Percentiles rank a stretch among this genome's conserved stretches.
These are phyloP conservation scores for Phytophthora brassicae DNA, from an alignment of 352 stramenopile species.

Conservation along the genomic window DNA sequence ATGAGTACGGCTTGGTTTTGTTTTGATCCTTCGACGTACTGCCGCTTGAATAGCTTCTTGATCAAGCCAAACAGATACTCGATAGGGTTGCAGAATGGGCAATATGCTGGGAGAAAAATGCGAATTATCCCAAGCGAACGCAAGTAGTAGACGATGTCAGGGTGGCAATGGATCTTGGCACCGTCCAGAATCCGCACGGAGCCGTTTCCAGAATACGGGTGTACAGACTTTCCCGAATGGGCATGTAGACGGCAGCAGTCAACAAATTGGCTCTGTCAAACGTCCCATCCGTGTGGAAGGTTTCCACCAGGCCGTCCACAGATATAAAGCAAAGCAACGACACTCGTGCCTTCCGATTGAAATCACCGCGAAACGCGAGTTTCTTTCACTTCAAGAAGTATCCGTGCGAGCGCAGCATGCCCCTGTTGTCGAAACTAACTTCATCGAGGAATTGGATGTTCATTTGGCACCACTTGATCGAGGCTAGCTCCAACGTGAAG, in stretches of 20 bases:
- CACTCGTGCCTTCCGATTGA: conserved; percentile 5
- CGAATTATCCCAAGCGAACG: too few species aligned
- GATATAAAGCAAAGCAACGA: not conserved
- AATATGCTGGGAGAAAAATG: too few species aligned
- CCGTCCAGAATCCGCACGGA: not conserved
- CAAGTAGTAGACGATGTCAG: too few species aligned
- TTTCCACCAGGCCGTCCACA: not conserved
- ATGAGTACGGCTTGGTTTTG: too few species aligned
- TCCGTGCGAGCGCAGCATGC: conserved; percentile 4
- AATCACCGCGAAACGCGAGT: conserved; percentile 11
- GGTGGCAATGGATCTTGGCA: too few species aligned
- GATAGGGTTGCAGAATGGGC: not conserved
- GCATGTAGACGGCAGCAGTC: not conserved
- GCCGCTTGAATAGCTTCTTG: not conserved
- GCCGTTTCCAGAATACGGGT: not conserved
- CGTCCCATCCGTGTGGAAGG: not conserved
- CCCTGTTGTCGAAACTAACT: conserved; percentile 5
- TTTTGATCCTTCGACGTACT: not conserved
- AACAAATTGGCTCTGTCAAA: not conserved
- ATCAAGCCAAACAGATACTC: not conserved
- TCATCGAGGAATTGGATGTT: too few species aligned
- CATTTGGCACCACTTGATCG: too few species aligned
- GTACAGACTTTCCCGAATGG: not conserved
- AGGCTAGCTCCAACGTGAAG: too few species aligned
- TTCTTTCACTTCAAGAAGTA: conserved; percentile 14